Percentiles rank a stretch among this genome's conserved stretches.
These are phyloP conservation scores for Helicocarpus griseus DNA, from an alignment of 2,329 filamentous ascomycete genomes.

Conservation along the genomic window DNA sequence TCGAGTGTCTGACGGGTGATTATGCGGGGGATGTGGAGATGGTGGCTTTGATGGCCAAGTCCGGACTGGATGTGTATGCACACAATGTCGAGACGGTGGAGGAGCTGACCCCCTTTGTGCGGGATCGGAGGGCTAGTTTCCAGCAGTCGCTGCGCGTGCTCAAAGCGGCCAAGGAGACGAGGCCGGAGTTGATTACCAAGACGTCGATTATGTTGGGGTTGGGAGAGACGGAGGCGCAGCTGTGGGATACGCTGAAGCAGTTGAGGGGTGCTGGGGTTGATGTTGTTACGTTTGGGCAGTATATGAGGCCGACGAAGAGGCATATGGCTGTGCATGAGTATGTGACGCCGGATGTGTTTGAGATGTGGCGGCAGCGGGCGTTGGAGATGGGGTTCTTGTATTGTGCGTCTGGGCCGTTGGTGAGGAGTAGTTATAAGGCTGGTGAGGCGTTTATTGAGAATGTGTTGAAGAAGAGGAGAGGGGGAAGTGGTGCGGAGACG, in stretches of 20 bases:
- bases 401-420: conserved; percentile 84
- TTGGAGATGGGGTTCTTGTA: conserved; percentile 95
- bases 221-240: conserved; percentile 80
- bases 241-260: conserved; percentile 70
- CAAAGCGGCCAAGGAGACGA: conserved; percentile 67
- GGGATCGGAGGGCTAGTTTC: conserved; percentile 84
- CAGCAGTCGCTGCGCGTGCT: conserved; percentile 74
- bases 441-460: conserved; percentile 99
- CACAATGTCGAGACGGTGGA: conserved; percentile 97
- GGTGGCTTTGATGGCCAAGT: conserved; percentile 73
- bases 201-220: conserved; percentile 95
- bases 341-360: conserved; percentile 82
- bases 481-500: conserved; percentile 19
- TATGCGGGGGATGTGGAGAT: conserved; percentile 77
- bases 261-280: conserved; percentile 75
- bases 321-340: conserved; percentile 97
- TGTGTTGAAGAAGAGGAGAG: conserved; percentile 69
- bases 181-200: conserved; percentile 83
- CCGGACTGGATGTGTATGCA: conserved; percentile 89
- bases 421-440: conserved; percentile 93
- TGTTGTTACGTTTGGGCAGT: conserved; percentile 98
- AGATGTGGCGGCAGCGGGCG: conserved; percentile 80
- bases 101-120: conserved; percentile 76
- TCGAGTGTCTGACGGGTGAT: conserved; percentile 58
- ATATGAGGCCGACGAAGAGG: conserved; percentile 97